phyloP scores from a whole-genome alignment of 1,284 basidiomycete species.

The Ustilago tritici region DNA sequence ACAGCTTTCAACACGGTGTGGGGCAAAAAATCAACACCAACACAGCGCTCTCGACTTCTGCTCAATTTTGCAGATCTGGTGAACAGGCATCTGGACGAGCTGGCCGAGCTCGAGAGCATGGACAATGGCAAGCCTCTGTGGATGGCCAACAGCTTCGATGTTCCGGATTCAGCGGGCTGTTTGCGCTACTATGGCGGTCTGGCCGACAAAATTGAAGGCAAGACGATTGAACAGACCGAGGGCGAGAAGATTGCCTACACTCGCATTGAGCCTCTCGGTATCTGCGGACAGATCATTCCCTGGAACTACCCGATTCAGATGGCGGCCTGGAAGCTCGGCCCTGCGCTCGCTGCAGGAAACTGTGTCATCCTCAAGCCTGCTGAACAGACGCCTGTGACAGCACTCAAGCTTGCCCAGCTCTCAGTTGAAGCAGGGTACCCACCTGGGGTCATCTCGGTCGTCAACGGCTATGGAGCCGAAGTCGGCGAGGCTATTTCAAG shows the following conservation, averaged over 20 bases:
- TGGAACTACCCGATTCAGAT: conserved; percentile 77
- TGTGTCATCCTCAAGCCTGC: conserved; percentile 75
- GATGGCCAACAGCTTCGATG: conserved; percentile 77
- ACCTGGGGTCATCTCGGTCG: conserved; percentile 77
- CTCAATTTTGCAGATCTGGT: conserved; percentile 80
- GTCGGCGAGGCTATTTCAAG: conserved; percentile 77
- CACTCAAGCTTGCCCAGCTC: conserved; percentile 79
- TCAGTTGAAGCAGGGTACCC: conserved; percentile 84
- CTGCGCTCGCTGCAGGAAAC: conserved; percentile 70
- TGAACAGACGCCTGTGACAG: conserved; percentile 78
- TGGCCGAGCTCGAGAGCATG: conserved; percentile 72
- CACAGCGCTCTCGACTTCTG: conserved; percentile 75
- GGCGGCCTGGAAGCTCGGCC: conserved; percentile 73
- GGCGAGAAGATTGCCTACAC: conserved; percentile 77
- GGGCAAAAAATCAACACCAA: conserved; percentile 44
- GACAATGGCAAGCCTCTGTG: conserved; percentile 84
- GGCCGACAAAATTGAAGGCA: conserved; percentile 84
- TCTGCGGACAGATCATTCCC: conserved; percentile 72
- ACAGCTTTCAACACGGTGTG: conserved; percentile 52
- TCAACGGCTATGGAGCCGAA: conserved; percentile 83
- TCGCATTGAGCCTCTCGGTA: conserved; percentile 91
- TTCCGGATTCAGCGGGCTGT: conserved; percentile 75
- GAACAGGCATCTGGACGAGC: conserved; percentile 78
- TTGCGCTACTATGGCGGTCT: conserved; percentile 76
- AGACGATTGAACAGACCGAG: conserved; percentile 81